A percentile compares a stretch with the other conserved stretches of the same genome.
Conservation (phyloP, 2,329 filamentous ascomycete species). For the Fusarium stilboides region DNA sequence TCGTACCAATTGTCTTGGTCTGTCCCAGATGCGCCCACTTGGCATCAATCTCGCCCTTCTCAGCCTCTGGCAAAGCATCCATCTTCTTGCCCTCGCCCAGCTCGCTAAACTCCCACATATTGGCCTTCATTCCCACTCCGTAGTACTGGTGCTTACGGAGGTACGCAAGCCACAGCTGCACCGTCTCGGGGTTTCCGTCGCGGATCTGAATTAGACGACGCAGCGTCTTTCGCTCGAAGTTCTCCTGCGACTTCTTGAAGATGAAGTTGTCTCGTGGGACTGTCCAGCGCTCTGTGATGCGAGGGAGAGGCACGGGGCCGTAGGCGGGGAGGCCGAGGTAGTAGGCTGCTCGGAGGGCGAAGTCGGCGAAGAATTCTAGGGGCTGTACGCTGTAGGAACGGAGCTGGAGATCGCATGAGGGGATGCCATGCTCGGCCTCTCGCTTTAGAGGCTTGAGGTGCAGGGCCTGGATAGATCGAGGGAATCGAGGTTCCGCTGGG, state of each 20-base stretch:
- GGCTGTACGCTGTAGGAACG: constrained; percentile 92
- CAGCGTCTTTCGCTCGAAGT: constrained; percentile 93
- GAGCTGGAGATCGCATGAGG: constrained; percentile 91
- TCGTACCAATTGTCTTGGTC: constrained; percentile 64
- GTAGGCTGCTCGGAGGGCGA: constrained; percentile 94
- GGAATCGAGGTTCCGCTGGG: constrained; percentile 67
- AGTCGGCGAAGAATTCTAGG: constrained; percentile 94
- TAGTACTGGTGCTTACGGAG: constrained; percentile 93
- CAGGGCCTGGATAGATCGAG: constrained; percentile 85
- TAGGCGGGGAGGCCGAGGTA: constrained; percentile 89
- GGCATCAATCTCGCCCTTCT: constrained; percentile 58
- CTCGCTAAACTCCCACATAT: constrained; percentile 89
- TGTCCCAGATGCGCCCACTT: constrained; percentile 72
- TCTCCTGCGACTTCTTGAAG: constrained; percentile 97
- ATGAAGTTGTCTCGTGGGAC: constrained; percentile 92
- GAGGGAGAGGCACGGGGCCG: constrained; percentile 88
- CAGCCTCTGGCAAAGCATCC: constrained; percentile 43
- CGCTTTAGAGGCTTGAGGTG: constrained; percentile 89
- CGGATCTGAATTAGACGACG: constrained; percentile 91
- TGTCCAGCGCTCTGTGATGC: constrained; percentile 93
- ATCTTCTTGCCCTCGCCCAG: constrained; percentile 64
- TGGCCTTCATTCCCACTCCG: constrained; percentile 99
- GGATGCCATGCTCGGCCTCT: constrained; percentile 80
- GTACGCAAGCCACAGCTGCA: constrained; percentile 94
- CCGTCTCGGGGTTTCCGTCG: constrained; percentile 89